Conservation (phyloP, 768 basidiomycete genomes). For the Lactarius psammicola region DNA sequence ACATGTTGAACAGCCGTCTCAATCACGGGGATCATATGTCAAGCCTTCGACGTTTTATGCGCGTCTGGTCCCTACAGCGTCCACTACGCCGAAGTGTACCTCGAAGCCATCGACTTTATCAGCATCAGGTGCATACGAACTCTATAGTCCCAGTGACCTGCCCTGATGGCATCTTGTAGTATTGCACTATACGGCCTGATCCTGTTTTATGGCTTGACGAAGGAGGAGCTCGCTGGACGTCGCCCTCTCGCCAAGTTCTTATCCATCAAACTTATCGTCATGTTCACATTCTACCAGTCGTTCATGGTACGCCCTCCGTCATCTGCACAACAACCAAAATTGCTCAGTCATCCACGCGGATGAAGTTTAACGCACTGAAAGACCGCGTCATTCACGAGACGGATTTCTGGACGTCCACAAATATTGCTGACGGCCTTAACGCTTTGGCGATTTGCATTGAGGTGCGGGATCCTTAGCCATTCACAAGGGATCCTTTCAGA, state of each 20-base stretch:
- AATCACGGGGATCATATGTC: constrained; percentile 76
- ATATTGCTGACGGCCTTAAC: constrained; percentile 80
- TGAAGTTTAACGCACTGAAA: constrained; percentile 64
- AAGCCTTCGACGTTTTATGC: constrained; percentile 69
- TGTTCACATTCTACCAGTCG: constrained; percentile 87
- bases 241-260: constrained; percentile 84
- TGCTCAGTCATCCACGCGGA: neutral
- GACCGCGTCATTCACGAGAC: constrained; percentile 77
- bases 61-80: constrained; percentile 55
- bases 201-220: constrained; percentile 78
- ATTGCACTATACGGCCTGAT: constrained; percentile 85
- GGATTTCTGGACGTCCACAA: constrained; percentile 77
- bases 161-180: constrained; percentile 38
- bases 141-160: neutral
- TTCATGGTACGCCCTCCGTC: constrained; percentile 49
- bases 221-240: constrained; percentile 72
- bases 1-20: constrained; percentile 47
- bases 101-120: constrained; percentile 71
- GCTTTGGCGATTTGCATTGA: constrained; percentile 83
- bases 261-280: constrained; percentile 81
- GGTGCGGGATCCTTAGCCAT: constrained; percentile 41
- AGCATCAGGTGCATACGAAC: constrained; percentile 65
- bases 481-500: constrained; percentile 12
- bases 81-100: constrained; percentile 65
- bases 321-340: neutral